Conservation (phyloP, 2,329 filamentous ascomycete genomes). For the Paecilomyces sp. region DNA sequence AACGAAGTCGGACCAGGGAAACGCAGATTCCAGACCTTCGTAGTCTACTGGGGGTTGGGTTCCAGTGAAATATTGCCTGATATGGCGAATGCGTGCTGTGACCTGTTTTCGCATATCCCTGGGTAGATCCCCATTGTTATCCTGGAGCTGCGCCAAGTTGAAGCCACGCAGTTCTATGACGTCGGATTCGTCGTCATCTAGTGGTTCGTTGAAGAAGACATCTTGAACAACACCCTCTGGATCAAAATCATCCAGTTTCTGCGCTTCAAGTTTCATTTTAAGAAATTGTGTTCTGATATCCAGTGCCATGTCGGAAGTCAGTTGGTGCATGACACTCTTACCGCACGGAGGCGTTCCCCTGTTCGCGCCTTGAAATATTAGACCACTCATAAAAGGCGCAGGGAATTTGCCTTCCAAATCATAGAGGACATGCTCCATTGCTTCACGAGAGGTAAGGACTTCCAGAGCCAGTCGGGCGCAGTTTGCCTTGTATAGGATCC, state of each 20-base stretch:
- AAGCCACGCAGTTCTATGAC: slow-evolving; percentile 17
- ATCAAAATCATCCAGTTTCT: slow-evolving; percentile 27
- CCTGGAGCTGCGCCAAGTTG: slow-evolving; percentile 26
- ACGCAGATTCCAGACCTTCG: slow-evolving; percentile 37
- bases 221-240: slow-evolving; percentile 32
- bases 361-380: slow-evolving; percentile 6
- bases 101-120: slow-evolving; percentile 27
- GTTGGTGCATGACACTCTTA: slow-evolving; percentile 32
- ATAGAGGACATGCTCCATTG: slow-evolving; percentile 14
- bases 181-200: slow-evolving; percentile 9
- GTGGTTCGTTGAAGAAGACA: slow-evolving; percentile 32
- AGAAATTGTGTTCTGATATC: slow-evolving; percentile 50
- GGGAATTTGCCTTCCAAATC: slow-evolving; percentile 28
- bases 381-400: slow-evolving; percentile 23
- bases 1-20: slow-evolving; percentile 45
- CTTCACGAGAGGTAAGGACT: slow-evolving; percentile 24
- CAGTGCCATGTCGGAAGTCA: slow-evolving; percentile 43
- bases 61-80: slow-evolving; percentile 30
- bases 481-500: slow-evolving; percentile 38
- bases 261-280: slow-evolving; percentile 36
- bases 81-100: slow-evolving; percentile 28
- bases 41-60: slow-evolving; percentile 32
- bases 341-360: slow-evolving; percentile 14
- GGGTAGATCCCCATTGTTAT: slow-evolving; percentile 30
- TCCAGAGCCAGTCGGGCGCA: slow-evolving; percentile 33